Evolutionary conservation across 768 basidiomycete genomes (phyloP), one percentile per base, ranked within the genome.

Genomic region (Leccinum boreale): DNA sequence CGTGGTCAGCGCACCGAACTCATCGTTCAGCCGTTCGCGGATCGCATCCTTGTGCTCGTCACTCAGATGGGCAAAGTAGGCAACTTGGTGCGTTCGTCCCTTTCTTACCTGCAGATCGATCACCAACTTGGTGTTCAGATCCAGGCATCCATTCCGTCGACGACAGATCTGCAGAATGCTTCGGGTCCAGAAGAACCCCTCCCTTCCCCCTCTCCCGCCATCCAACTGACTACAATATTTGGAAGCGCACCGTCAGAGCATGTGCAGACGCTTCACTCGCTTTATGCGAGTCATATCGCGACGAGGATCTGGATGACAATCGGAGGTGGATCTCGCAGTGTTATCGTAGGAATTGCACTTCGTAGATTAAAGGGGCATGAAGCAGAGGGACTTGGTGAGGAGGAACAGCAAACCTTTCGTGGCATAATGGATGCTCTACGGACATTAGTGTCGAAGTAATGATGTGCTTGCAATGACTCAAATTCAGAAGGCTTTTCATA

Each of bases 11-110:
- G 69, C 17, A 97, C 92, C 2, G 86, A 95, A 55, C 74, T 97
- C 15, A 62, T 94, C 47, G 69, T 95, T 7, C 93, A 97, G 65
- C 76, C 78, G 0, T 98, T 85, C 69, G 81, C 83, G 53, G 95
- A 98, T 74, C 81, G 92, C 24, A 76, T 85, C 12, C 77, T 98
- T 19, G 86, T 97, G n/a, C 78, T 97, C 23, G 79, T 98, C 53
- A 94, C 93, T 1, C 95, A 98, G 72, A 70, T 92, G 59, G 90
- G 91, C 39, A 95, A 94, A 82, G 87, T 96, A 12, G 95, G 95
- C 56, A 85, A 81, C 67, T 69, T 98, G 75, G 94, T 96, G 68
- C 71, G 74, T 44, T 17, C 53, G 17, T 7, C 56, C 52, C 31
- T 24, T 39, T 29, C 42, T 23, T 31, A n/a, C 19, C 49, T 35